Base-by-base conservation (phyloP, 371 early-diverging fungal species). In the Mortierella sp. region DNA sequence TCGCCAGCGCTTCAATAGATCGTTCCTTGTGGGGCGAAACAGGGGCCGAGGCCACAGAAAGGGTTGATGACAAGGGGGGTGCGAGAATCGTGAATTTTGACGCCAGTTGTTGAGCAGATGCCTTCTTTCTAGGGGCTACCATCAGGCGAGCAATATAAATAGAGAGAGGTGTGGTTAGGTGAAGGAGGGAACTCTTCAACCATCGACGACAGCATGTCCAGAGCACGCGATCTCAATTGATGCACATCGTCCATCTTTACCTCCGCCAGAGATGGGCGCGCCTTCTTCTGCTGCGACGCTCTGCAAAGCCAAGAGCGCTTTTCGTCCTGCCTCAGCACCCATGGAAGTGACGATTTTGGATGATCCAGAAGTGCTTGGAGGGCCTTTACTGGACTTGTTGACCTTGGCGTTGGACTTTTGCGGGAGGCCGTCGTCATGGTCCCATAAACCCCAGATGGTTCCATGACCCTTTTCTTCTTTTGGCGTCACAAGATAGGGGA, bases 391-490 rank as follows among this genome's bases (percentile, higher is more conserved):
- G 14, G 85, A 75, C 37, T 78, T 80, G 40, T 75, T 59, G 71
- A 73, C 78, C 40, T 80, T 84, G 57, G 73, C 64, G 16, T 75
- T 34, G 4, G 80, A 59, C 44, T 80, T 80, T 31, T 61, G 69
- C 6, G 74, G 77, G 69, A 71, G 75, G n/a, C 73, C 55, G 4
- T 86, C 86, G 37, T 86, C 86, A 51, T 67, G 79, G 28, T 86
- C 86, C 86, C 86, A 86, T 14, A 86, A 67, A 24, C 82, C 82
- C 82, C 82, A 78, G 72, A 86, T 86, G 74, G 86, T 54, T 69
- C 74, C 85, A 70, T 86, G 86, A 26, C 74, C 74, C 72, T 86
- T 86, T 77, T 86, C 86, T 46, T 86, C 86, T 71, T 86, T 86
- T 53, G 86, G 86, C 26, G 86, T 81, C 67, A 86, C 86, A 59